A percentile compares a stretch with the other conserved stretches of the same genome.
Evolutionary conservation across 495 filamentous ascomycete species (phyloP).

Genomic region (Hyaloscypha finlandica): DNA sequence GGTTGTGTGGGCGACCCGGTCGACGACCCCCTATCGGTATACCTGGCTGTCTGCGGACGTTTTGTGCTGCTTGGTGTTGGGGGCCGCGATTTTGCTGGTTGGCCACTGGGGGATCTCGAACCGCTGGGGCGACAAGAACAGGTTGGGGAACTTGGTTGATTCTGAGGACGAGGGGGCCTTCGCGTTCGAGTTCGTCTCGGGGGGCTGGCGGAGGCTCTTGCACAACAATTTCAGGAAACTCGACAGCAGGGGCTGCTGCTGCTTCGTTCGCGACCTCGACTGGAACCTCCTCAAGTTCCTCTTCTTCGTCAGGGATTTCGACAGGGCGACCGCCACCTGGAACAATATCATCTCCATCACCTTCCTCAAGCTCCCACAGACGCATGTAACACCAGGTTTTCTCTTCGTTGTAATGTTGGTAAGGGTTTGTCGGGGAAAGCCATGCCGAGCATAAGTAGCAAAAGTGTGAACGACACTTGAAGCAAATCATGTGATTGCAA

Average conservation of each 20-base stretch:
- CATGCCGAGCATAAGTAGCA: slow-evolving; percentile 93
- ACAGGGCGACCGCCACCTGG: slow-evolving; percentile 43
- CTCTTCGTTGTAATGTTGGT: slow-evolving; percentile 79
- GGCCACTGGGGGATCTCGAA: slow-evolving; percentile 16
- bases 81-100: slow-evolving; percentile 11
- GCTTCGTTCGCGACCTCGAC: slow-evolving; percentile 1
- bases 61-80: background rate
- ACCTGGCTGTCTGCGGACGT: background rate
- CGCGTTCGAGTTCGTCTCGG: slow-evolving; percentile 37
- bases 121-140: slow-evolving; percentile 12
- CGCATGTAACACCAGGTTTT: slow-evolving; percentile 73
- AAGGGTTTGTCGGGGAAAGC: slow-evolving; percentile 80
- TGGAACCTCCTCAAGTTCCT: background rate
- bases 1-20: background rate
- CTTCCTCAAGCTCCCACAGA: slow-evolving; percentile 86
- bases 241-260: background rate
- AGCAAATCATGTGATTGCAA: slow-evolving; percentile 98
- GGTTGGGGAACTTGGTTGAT: slow-evolving; percentile 39
- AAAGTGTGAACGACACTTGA: slow-evolving; percentile 86
- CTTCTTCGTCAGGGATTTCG: slow-evolving; percentile 20
- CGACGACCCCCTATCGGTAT: background rate
- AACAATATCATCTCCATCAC: slow-evolving; percentile 77
- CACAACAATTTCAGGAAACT: slow-evolving; percentile 20
- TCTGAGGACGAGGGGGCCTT: slow-evolving; percentile 56
- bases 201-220: slow-evolving; percentile 28